Percentiles rank a stretch among this genome's conserved stretches.
Evolutionary conservation across 345 rosid species (phyloP).

Genomic region (Nephelium lappaceum): DNA sequence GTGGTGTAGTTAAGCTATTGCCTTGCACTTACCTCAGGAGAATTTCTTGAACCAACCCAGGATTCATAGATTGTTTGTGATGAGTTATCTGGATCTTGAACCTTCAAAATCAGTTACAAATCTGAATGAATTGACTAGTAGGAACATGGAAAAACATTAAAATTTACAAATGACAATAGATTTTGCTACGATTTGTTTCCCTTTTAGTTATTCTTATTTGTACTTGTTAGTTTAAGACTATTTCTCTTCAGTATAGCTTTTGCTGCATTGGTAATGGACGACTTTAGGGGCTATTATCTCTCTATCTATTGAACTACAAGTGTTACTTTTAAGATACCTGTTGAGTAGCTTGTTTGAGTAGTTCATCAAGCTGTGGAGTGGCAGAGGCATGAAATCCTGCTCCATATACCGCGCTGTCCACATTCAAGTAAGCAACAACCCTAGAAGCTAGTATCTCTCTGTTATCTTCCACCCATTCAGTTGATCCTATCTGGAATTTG

Average conservation of each 20-base stretch:
- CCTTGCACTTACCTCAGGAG: slow-evolving; percentile 49
- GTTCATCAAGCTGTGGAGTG: slow-evolving; percentile 84
- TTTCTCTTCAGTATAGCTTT: background rate
- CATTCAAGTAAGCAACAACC: slow-evolving; percentile 81
- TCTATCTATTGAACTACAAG: background rate
- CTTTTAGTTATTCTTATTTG: no score
- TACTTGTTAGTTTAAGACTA: no score
- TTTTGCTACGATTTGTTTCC: no score
- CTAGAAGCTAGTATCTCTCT: slow-evolving; percentile 68
- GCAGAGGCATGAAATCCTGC: slow-evolving; percentile 65
- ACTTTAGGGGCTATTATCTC: background rate
- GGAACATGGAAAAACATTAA: slow-evolving; percentile 9
- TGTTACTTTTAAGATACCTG: slow-evolving; percentile 46
- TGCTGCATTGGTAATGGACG: background rate
- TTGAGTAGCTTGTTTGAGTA: slow-evolving; percentile 58
- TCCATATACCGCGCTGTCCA: slow-evolving; percentile 62
- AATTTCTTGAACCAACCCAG: slow-evolving; percentile 50
- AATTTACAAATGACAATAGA: background rate
- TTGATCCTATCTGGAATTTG: slow-evolving; percentile 70
- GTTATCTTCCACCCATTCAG: slow-evolving; percentile 94
- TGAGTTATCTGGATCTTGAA: slow-evolving; percentile 75
- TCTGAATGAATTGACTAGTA: slow-evolving; percentile 16
- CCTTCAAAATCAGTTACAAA: slow-evolving; percentile 40
- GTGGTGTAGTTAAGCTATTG: background rate
- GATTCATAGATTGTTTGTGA: slow-evolving; percentile 67